These are phyloP conservation scores for Aplosporella prunicola DNA, from an alignment of 2,329 filamentous ascomycete genomes.

Conservation along the genomic window DNA sequence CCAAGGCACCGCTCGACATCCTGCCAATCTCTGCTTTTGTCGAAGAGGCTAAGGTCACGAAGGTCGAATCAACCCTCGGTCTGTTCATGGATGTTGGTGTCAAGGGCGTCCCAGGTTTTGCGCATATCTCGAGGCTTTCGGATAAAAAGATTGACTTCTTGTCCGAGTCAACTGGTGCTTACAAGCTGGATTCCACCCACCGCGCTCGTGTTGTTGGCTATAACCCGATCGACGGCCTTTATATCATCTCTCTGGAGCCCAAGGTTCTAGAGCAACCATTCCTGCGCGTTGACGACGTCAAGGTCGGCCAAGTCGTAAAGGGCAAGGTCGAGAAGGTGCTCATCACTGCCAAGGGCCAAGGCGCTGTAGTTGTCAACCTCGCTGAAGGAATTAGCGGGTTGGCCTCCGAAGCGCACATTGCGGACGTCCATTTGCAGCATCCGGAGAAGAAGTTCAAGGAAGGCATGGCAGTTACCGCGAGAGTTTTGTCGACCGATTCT, in stretches of 20 bases:
- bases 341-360: slow-evolving; percentile 66
- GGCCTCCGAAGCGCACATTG: slow-evolving; percentile 78
- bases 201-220: slow-evolving; percentile 76
- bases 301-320: slow-evolving; percentile 68
- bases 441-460: slow-evolving; percentile 95
- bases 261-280: slow-evolving; percentile 78
- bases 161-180: slow-evolving; percentile 66
- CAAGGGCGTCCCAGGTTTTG: slow-evolving; percentile 67
- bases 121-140: slow-evolving; percentile 86
- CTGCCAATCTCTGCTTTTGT: slow-evolving; percentile 67
- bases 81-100: slow-evolving; percentile 67
- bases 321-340: slow-evolving; percentile 79
- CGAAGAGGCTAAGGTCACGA: slow-evolving; percentile 67
- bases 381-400: slow-evolving; percentile 83
- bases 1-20: slow-evolving; percentile 45
- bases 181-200: slow-evolving; percentile 68
- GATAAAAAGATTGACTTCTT: slow-evolving; percentile 83
- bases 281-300: slow-evolving; percentile 83
- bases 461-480: slow-evolving; percentile 71
- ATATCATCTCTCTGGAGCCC: slow-evolving; percentile 74
- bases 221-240: slow-evolving; percentile 77
- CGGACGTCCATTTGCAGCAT: slow-evolving; percentile 78
- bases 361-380: slow-evolving; percentile 71
- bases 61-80: slow-evolving; percentile 71
- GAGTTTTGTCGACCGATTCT: slow-evolving; percentile 71